Percentiles rank a stretch among this genome's conserved stretches.
Evolutionary conservation across 805 yeast genomes (phyloP).

Genomic region (Maudiozyma barnettii): DNA sequence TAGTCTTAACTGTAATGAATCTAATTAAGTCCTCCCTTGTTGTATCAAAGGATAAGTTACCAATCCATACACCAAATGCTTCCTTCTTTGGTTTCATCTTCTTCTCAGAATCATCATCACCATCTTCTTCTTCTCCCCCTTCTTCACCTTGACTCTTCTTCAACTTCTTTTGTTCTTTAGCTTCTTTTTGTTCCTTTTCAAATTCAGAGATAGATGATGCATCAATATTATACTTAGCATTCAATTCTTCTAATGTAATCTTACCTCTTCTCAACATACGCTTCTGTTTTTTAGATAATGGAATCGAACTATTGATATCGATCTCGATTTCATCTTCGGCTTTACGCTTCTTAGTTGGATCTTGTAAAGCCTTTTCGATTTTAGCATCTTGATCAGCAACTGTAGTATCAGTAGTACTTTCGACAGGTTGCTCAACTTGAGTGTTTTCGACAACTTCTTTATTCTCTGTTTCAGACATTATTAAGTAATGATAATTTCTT

Average conservation of each 20-base stretch:
- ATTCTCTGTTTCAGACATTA: not conserved
- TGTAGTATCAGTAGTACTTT: too few species aligned
- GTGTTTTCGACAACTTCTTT: not conserved
- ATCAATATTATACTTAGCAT: conserved; percentile 33
- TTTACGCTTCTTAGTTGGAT: conserved; percentile 30
- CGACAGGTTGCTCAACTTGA: not conserved
- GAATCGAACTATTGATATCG: conserved; percentile 60
- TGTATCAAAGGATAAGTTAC: conserved; percentile 82
- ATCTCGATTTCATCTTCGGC: conserved; percentile 54
- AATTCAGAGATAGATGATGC: conserved; percentile 29
- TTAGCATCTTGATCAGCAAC: conserved; percentile 10
- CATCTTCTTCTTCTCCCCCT: conserved; percentile 23
- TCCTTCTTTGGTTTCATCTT: conserved; percentile 35
- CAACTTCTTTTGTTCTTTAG: conserved; percentile 8
- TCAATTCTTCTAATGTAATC: conserved; percentile 47
- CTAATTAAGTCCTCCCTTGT: conserved; percentile 60
- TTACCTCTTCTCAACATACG: conserved; percentile 76
- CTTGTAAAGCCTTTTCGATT: conserved; percentile 26
- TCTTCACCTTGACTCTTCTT: conserved; percentile 14
- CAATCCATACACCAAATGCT: conserved; percentile 83
- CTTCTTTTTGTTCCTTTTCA: conserved; percentile 31
- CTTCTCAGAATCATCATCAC: conserved; percentile 25
- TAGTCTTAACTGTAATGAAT: conserved; percentile 54
- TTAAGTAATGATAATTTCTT: too few species aligned
- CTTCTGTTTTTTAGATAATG: conserved; percentile 85